phyloP scores from a whole-genome alignment of 2,329 filamentous ascomycete genomes.

The Byssoonygena ceratinophila region DNA sequence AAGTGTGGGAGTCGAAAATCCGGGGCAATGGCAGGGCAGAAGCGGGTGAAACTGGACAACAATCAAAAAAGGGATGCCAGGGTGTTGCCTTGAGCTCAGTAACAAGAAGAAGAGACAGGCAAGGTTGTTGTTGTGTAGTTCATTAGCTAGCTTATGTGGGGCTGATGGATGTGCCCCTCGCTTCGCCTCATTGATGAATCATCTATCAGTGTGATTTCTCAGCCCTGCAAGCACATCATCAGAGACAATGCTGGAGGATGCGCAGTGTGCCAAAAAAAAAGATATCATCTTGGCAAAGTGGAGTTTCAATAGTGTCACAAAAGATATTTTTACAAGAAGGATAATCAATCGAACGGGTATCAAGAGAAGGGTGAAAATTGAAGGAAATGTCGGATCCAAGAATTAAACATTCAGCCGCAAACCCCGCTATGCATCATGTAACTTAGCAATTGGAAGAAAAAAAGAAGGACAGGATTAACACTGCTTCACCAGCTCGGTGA shows the following conservation, averaged over 20 bases:
- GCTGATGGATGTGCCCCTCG: neutral
- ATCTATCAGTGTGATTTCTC: neutral
- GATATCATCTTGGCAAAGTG: slow-evolving; percentile 2
- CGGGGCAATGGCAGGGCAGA: neutral
- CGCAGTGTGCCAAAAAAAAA: neutral
- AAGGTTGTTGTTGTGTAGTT: neutral
- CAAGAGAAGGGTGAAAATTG: neutral
- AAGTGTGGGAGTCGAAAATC: neutral
- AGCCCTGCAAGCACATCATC: neutral
- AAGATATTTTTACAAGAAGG: neutral
- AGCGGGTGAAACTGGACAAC: too few species aligned
- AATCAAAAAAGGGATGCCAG: neutral
- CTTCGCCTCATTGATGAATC: neutral
- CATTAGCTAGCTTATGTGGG: neutral
- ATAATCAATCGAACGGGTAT: neutral
- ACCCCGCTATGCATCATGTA: slow-evolving; percentile 1
- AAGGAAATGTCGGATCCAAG: neutral
- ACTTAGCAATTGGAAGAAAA: too few species aligned
- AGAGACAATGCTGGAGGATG: neutral
- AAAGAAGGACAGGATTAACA: neutral
- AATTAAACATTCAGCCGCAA: neutral
- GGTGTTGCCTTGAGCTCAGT: neutral
- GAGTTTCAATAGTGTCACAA: neutral
- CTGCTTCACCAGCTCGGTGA: neutral
- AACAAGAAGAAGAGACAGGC: neutral